Percentiles rank a stretch among this genome's conserved stretches.
Conservation (phyloP, 306 rosid genomes). For the Trifolium repens region DNA sequence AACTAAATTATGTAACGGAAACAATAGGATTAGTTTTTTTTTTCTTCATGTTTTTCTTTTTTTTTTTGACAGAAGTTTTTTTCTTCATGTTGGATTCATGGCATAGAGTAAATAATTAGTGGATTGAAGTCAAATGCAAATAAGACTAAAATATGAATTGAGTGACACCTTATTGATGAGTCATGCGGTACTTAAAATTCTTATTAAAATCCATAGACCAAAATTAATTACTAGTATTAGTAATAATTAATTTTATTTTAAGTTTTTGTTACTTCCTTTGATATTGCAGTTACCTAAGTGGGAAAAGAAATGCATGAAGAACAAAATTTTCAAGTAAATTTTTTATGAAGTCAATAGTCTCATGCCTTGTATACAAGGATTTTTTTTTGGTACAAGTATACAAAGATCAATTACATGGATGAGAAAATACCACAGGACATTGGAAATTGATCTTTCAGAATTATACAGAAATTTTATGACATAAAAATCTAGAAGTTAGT, state of each 20-base stretch:
- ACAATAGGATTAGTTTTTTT: too few species aligned
- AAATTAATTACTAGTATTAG: background rate
- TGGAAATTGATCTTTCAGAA: conserved; percentile 52
- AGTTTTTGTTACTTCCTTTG: conserved; percentile 11
- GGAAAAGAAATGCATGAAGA: background rate
- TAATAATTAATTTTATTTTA: background rate
- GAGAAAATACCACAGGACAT: background rate
- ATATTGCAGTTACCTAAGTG: background rate
- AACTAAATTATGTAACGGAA: too few species aligned
- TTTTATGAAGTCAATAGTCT: too few species aligned
- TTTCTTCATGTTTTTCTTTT: too few species aligned
- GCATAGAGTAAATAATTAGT: background rate
- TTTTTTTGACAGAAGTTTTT: too few species aligned
- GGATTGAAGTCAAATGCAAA: conserved; percentile 27
- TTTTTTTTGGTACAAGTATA: too few species aligned
- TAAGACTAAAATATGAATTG: background rate
- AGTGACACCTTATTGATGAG: background rate
- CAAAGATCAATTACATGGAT: too few species aligned
- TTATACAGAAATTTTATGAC: conserved; percentile 41
- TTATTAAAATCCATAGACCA: background rate
- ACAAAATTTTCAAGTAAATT: background rate
- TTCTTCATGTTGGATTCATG: background rate
- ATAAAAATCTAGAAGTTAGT: background rate
- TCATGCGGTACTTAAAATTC: conserved; percentile 7
- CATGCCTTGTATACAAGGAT: too few species aligned